Conservation (phyloP, 1,139 yeast genomes). For the Protomyces pachydermus region DNA sequence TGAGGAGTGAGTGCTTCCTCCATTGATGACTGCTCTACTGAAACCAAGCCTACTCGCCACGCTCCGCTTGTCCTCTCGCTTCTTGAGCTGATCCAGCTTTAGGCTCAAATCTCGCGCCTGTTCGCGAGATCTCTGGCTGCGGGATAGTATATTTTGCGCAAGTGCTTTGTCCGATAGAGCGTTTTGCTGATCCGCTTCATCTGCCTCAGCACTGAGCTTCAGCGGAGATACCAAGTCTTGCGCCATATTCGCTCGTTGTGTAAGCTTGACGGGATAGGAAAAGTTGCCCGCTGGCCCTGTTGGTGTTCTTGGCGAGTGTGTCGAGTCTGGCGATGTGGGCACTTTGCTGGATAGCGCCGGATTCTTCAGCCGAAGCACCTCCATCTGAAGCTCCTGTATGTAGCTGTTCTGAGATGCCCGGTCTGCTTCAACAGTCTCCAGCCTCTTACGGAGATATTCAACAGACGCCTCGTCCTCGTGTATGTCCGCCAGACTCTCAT, state of each 20-base stretch:
- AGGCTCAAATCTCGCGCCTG: conserved; percentile 11
- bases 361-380: neutral
- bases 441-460: neutral
- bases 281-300: neutral
- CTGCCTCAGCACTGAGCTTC: neutral
- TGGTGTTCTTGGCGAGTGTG: neutral
- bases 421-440: conserved; percentile 1
- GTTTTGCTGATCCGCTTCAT: conserved; percentile 7
- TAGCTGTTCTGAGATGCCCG: neutral
- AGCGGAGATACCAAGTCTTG: neutral
- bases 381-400: conserved; percentile 1
- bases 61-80: conserved; percentile 4
- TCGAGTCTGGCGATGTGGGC: neutral
- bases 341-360: neutral
- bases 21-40: neutral
- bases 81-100: conserved; percentile 16
- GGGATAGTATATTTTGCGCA: conserved; percentile 3
- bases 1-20: neutral
- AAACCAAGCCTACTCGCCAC: neutral
- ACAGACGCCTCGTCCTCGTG: conserved; percentile 4
- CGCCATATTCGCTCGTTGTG: neutral
- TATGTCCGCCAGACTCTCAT: neutral
- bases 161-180: conserved; percentile 18
- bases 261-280: neutral
- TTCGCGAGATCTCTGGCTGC: conserved; percentile 23